Base-by-base conservation (phyloP, 2,329 filamentous ascomycete species). In the Elsinoe fawcettii region DNA sequence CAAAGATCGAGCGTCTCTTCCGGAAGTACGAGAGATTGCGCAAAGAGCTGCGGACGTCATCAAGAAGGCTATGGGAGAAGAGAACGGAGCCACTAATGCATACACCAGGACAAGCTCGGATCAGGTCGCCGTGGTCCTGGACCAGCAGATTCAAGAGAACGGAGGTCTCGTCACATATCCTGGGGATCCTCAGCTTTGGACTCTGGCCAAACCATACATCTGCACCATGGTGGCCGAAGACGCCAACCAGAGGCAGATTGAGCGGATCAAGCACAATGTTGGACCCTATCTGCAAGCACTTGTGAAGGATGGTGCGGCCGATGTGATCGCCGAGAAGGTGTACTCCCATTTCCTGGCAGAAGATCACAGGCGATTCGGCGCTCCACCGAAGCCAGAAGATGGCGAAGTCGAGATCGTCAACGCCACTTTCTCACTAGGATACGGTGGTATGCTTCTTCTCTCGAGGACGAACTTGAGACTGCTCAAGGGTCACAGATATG, bases 361-460 rank as follows among this genome's bases (percentile, higher is more conserved):
- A 72, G 92, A 97, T 64, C 79, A 89, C 67, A 88, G 90, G 71
- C 93, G 89, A 69, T 95, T 84, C 66, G 92, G 91, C 62, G 83
- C 86, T 56, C 88, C 90, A 1, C 80, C 88, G 63, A 88, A 91
- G 71, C 89, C 93, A 61, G 90, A 96, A 60, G 89, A 95, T 60
- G 91, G 90, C 59, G 93, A 99, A 74, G 79, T 86, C 20, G 93
- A 97, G 73, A 96, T 99, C 68, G 93, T 99, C 70, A 97, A 99
- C 67, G 92, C 93, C 46, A 87, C 93, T 69, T 99, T 99, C 77
- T 99, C 93, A 18, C 82, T 99, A 22, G 93, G 91, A 49, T 99
- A 99, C 68, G 93, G 93, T 70, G 93, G 93, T 67, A 97, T 96
- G 91, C 83, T 99, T 63, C 78, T 99, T 60, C 81, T 99, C 20